phyloP scores from a whole-genome alignment of 805 yeast genomes.

The Saturnispora silvae region DNA sequence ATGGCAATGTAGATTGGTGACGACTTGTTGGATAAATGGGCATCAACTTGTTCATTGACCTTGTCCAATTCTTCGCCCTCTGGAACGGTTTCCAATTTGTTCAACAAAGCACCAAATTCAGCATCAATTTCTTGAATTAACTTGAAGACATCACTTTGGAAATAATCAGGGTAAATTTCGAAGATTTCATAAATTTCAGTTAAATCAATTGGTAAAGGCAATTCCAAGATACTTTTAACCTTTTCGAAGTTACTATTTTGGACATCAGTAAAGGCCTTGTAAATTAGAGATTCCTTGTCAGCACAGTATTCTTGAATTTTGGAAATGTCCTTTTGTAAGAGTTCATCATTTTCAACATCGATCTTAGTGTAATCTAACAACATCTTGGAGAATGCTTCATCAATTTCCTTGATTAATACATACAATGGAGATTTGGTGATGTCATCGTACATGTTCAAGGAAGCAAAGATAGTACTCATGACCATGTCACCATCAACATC shows the following conservation, averaged over 20 bases:
- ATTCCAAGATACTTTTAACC: constrained; percentile 16
- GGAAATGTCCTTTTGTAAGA: constrained; percentile 12
- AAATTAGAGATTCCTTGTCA: constrained; percentile 15
- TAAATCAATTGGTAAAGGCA: constrained; percentile 21
- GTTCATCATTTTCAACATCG: constrained; percentile 16
- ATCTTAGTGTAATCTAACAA: constrained; percentile 15
- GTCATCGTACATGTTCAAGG: constrained; percentile 17
- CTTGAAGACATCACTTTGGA: constrained; percentile 12
- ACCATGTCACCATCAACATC: constrained; percentile 11
- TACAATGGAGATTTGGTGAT: constrained; percentile 17
- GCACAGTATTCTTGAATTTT: constrained; percentile 15
- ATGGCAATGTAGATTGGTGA: constrained; percentile 18
- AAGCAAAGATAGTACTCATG: constrained; percentile 16
- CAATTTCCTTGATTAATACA: constrained; percentile 17
- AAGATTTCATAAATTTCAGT: constrained; percentile 20
- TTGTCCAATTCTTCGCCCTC: constrained; percentile 17
- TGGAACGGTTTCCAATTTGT: constrained; percentile 17
- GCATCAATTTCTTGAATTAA: constrained; percentile 17
- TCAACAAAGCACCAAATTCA: constrained; percentile 15
- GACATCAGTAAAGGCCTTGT: constrained; percentile 17
- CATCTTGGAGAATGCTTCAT: constrained; percentile 17
- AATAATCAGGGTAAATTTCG: constrained; percentile 18
- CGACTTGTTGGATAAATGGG: constrained; percentile 11
- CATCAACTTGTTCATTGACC: constrained; percentile 15
- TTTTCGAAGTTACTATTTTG: constrained; percentile 13